phyloP scores from a whole-genome alignment of 2,329 filamentous ascomycete genomes.

The Podosphaera aphanis region DNA sequence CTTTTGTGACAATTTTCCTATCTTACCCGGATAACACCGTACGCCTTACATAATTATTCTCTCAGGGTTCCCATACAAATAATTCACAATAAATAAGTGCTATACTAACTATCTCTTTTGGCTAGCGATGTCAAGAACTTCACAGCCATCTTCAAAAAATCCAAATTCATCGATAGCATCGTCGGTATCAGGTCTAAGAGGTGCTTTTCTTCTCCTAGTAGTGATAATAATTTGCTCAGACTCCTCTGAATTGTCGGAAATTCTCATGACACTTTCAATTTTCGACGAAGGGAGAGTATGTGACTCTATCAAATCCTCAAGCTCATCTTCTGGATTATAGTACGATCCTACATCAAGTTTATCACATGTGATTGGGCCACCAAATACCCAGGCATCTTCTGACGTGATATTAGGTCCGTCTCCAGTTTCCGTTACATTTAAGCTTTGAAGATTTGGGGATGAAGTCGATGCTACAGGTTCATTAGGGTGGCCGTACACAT shows the following conservation, averaged over 20 bases:
- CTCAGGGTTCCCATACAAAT: too few relatives aligned
- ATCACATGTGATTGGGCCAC: constrained; percentile 26
- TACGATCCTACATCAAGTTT: constrained; percentile 29
- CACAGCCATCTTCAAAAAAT: constrained; percentile 83
- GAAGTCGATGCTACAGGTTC: constrained; percentile 7
- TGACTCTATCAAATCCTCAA: constrained; percentile 23
- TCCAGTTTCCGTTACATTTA: not conserved
- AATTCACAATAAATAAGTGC: not conserved
- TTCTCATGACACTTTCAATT: constrained; percentile 36
- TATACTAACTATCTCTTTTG: constrained; percentile 28
- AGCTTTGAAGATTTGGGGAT: not conserved
- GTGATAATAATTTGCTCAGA: constrained; percentile 62
- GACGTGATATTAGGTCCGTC: not conserved
- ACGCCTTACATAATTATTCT: too few relatives aligned
- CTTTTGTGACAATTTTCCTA: too few relatives aligned
- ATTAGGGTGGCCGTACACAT: constrained; percentile 27
- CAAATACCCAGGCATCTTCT: constrained; percentile 32
- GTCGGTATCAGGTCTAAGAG: constrained; percentile 21
- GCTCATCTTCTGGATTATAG: constrained; percentile 27
- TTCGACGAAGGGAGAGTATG: constrained; percentile 37
- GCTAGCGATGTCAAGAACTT: constrained; percentile 71
- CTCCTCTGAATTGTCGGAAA: constrained; percentile 26
- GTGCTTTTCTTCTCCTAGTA: constrained; percentile 44
- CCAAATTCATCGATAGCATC: constrained; percentile 41
- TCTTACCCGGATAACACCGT: too few relatives aligned